These are phyloP conservation scores for Sequoia sempervirens DNA, from an alignment of 75 land plant species.

Conservation along the genomic window DNA sequence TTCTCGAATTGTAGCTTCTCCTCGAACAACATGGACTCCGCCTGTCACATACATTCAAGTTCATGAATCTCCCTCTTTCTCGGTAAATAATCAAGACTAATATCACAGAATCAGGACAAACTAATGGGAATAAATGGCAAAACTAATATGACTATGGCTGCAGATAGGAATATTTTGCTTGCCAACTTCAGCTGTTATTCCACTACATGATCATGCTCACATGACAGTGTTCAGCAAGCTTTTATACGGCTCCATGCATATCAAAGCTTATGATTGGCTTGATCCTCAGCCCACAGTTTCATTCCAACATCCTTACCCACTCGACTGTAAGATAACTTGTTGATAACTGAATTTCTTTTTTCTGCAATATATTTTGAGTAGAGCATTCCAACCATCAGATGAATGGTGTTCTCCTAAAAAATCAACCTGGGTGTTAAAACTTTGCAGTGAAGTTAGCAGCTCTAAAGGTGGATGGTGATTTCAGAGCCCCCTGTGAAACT, in stretches of 20 bases:
- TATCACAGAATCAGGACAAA: no score
- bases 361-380: no score
- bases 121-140: neutral
- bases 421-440: neutral
- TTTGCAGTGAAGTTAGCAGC: conserved; percentile 22
- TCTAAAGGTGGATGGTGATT: conserved; percentile 24
- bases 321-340: neutral
- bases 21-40: neutral
- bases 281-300: conserved; percentile 20
- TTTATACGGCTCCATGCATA: conserved; percentile 88
- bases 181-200: conserved; percentile 85
- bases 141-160: no score
- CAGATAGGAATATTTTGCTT: conserved; percentile 71
- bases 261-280: conserved; percentile 87
- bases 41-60: conserved; percentile 17
- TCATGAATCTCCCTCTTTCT: conserved; percentile 20
- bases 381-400: neutral
- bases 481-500: conserved; percentile 33
- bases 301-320: neutral
- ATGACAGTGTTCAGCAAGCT: conserved; percentile 96
- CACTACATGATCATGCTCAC: conserved; percentile 92
- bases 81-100: neutral
- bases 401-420: neutral
- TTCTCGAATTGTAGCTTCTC: neutral
- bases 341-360: neutral